Evolutionary conservation across 495 filamentous ascomycete species (phyloP).

Genomic region (Penicillium soppii): DNA sequence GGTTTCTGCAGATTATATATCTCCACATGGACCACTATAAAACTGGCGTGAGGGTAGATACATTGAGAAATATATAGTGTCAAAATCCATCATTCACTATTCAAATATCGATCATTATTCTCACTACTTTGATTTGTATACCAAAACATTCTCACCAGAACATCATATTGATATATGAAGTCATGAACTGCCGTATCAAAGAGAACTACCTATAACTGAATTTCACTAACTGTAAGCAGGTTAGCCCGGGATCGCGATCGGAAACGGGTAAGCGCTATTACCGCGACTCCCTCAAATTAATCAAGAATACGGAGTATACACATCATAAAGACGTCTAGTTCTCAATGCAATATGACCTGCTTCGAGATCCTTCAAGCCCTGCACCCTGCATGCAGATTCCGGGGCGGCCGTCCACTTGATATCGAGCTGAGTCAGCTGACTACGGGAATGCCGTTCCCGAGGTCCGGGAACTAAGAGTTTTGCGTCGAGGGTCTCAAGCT

Average conservation of each 20-base stretch:
- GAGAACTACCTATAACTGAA: background rate
- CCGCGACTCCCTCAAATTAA: background rate
- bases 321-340: background rate
- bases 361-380: background rate
- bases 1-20: too few relatives aligned
- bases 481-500: slow-evolving; percentile 19
- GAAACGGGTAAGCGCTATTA: background rate
- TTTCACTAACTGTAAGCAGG: slow-evolving; percentile 3
- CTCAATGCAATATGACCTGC: background rate
- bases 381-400: slow-evolving; percentile 6
- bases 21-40: too few relatives aligned
- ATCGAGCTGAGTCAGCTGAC: slow-evolving; percentile 25
- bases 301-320: background rate
- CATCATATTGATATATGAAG: too few relatives aligned
- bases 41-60: too few relatives aligned
- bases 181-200: background rate
- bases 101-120: too few relatives aligned
- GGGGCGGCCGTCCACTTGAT: background rate
- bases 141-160: too few relatives aligned
- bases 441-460: slow-evolving; percentile 27
- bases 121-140: too few relatives aligned
- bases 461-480: slow-evolving; percentile 26
- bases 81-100: too few relatives aligned
- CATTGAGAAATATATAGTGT: too few relatives aligned
- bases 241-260: background rate